Conservation (phyloP, 495 filamentous ascomycete species). For the Usnea hakonensis region DNA sequence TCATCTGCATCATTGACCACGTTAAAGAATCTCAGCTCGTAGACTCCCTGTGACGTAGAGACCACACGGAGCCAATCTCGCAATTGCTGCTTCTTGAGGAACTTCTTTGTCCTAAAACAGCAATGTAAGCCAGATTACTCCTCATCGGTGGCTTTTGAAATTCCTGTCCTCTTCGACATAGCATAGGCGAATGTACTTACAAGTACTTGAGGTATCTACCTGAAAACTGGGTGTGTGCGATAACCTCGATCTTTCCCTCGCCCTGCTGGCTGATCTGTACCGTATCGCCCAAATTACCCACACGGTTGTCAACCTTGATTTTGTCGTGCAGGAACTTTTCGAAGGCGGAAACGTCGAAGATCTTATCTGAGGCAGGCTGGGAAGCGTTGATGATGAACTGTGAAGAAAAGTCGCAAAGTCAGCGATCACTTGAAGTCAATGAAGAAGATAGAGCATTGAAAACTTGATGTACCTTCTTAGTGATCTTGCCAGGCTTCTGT, state of each 20-base stretch:
- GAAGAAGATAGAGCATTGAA: not conserved
- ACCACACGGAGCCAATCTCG: slow-evolving; percentile 99
- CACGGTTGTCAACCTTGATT: slow-evolving; percentile 98
- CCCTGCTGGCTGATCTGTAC: slow-evolving; percentile 82
- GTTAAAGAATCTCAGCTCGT: slow-evolving; percentile 99
- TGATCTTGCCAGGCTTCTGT: slow-evolving; percentile 60
- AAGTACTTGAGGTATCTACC: slow-evolving; percentile 99
- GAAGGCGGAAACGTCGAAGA: slow-evolving; percentile 97
- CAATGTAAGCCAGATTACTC: not conserved
- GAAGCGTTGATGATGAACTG: slow-evolving; percentile 98
- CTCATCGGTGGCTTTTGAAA: not conserved
- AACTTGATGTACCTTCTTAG: slow-evolving; percentile 47
- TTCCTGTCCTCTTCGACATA: not conserved
- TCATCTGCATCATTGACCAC: slow-evolving; percentile 95
- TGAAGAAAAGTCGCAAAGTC: not conserved
- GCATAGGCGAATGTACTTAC: slow-evolving; percentile 45
- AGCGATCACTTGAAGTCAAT: not conserved
- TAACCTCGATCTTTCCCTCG: slow-evolving; percentile 96
- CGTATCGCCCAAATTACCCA: slow-evolving; percentile 92
- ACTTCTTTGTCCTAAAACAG: slow-evolving; percentile 88
- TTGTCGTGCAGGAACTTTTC: slow-evolving; percentile 99
- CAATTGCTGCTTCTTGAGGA: slow-evolving; percentile 99
- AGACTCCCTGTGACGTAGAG: slow-evolving; percentile 91
- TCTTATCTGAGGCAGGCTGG: slow-evolving; percentile 97
- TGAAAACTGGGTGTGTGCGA: slow-evolving; percentile 95